Percentiles rank a stretch among this genome's conserved stretches.
Conservation (phyloP, 2,329 filamentous ascomycete species). For the Calonectria hongkongensis region DNA sequence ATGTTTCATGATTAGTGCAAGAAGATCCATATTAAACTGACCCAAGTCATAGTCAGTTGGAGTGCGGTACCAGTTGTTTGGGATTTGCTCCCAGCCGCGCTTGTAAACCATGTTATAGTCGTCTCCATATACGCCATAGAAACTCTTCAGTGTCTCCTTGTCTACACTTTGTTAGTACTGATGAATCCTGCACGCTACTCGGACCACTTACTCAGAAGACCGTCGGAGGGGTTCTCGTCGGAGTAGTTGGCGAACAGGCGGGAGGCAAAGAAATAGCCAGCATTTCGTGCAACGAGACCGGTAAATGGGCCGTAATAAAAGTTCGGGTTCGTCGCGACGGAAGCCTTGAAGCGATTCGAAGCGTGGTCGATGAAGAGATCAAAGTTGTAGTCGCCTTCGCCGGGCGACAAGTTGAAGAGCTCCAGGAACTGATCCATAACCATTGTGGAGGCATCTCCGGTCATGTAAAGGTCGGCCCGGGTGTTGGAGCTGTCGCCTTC, state of each 20-base stretch:
- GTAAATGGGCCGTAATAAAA: conserved; percentile 73
- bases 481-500: conserved; percentile 72
- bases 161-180: conserved; percentile 15
- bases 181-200: too few species aligned
- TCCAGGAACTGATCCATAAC: conserved; percentile 67
- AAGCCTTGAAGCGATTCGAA: conserved; percentile 64
- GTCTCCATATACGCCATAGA: conserved; percentile 66
- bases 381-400: conserved; percentile 55
- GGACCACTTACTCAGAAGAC: conserved; percentile 44
- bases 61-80: conserved; percentile 68
- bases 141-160: conserved; percentile 64
- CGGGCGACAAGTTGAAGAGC: conserved; percentile 36
- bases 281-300: conserved; percentile 67
- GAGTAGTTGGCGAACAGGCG: conserved; percentile 67
- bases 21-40: conserved; percentile 60
- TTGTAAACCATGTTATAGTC: conserved; percentile 63
- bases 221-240: conserved; percentile 59
- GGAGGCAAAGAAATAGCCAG: conserved; percentile 65
- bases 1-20: conserved; percentile 60
- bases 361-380: conserved; percentile 62
- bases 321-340: conserved; percentile 69
- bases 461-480: conserved; percentile 69
- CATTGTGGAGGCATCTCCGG: conserved; percentile 69
- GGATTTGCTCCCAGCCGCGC: conserved; percentile 69
- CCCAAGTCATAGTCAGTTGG: conserved; percentile 67